Evolutionary conservation across 2,329 filamentous ascomycete genomes (phyloP), one percentile per base, ranked within the genome.

Genomic region (Tolypocladium paradoxum): DNA sequence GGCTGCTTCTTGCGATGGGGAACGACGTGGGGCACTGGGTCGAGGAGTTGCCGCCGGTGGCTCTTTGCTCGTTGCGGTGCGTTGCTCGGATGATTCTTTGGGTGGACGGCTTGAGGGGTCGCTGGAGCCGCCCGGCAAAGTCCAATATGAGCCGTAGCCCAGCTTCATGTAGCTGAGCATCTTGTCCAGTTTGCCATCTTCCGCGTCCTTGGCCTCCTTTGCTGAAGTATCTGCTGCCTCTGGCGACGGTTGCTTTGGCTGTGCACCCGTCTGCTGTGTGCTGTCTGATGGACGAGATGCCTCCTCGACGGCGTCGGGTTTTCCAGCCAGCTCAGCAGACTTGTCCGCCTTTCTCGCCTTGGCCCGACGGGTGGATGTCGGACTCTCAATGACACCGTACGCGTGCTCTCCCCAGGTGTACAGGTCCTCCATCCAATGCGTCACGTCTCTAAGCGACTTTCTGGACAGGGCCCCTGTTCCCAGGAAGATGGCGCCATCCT

Each of bases 401-500:
- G 92, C 84, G 62, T 87, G 79, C 51, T 88, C 83, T 2, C 91
- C 92, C 75, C 90, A 89, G 33, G 77, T 84, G 67, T 93, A 95
- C 2, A 96, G 77, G 62, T 88, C 87, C 67, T 95, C 88, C 77
- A 93, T 85, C 92, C 92, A 97, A 53, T 86, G 81, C 1, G 87
- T 85, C 29, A 96, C 66, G 61, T 86, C 83, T 48, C 83, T 77
- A 47, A 96, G 64, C 0, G 89, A 92, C 20, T 77, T 77, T 52
- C 83, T 78, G 14, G 87, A 85, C 46, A 97, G 67, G 8, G 82
- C 79, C 3, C 90, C 90, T 1, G 85, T 77, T 0, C 92, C 92
- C 7, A 92, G 79, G 62, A 97, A 97, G 35, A 97, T 81, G 8
- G 89, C 83, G 20, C 92, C 92, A 65, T 96, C 92, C 53, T 88